Evolutionary conservation across 192 early-diverging fungal genomes (phyloP), one percentile per base, ranked within the genome.

Genomic region (Umbelopsis sp.): DNA sequence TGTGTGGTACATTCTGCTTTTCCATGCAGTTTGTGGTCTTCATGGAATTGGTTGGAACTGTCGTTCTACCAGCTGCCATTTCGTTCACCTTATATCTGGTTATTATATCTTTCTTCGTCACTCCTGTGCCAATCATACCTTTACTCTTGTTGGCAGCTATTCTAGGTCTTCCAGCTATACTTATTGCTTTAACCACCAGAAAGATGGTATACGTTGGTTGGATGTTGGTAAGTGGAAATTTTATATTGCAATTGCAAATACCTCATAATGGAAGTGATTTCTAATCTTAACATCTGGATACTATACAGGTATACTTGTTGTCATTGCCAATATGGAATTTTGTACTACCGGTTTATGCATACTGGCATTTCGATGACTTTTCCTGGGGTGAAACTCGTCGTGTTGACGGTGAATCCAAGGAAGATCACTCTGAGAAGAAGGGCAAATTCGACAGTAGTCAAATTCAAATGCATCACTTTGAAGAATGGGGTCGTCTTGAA

Each of bases 11-110:
- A 1, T 96, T 96, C 78, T 96, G 94, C 77, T 91, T 96, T 73
- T 93, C 92, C 45, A 94, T 97, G 95, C 96, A 98, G 89, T 98
- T 97, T 84, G 88, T 96, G 34, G 90, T 97, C 43, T 93, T 95
- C 71, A 92, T 98, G 89, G 96, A 99, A 68, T 85, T 99, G 47
- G 83, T 97, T 67, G 95, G 95, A 49, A 95, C 96, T 4, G 88
- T 95, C 21, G 92, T 95, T 12, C 85, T 97, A 29, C 97, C 97
- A 0, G 96, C 95, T 11, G 94, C 96, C 51, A 94, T 96, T 43
- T 80, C 83, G 1, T 95, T 94, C 71, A 95, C 93, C 6, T 70
- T 96, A 50, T 97, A 96, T 78, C 77, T 96, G 68, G 81, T 95
- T 47, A 62, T 95, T 51, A 83, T 93, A 6, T 95, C 90, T 75